Percentiles rank a stretch among this genome's conserved stretches.
phyloP scores from a whole-genome alignment of 164 flowering plant species.

The Kalanchoe fedtschenkoi region DNA sequence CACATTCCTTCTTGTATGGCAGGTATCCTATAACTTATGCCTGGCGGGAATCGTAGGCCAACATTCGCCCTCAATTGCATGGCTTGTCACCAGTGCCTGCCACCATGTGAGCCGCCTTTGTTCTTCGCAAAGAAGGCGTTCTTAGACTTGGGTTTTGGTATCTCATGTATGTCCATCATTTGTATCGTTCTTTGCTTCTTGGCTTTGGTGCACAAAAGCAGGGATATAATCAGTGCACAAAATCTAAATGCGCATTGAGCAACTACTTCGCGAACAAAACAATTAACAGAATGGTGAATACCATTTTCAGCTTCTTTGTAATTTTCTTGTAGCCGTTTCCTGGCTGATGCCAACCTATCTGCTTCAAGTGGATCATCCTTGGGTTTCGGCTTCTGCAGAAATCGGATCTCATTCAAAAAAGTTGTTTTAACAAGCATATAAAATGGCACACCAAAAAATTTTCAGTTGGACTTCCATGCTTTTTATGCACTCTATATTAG shows the following conservation, averaged over 20 bases:
- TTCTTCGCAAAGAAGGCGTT: conserved; percentile 63
- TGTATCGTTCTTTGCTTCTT: conserved; percentile 94
- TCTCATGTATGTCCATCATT: conserved; percentile 85
- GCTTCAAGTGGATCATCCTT: conserved; percentile 35
- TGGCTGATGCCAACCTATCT: conserved; percentile 80
- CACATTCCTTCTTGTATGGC: no score
- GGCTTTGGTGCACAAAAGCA: conserved; percentile 54
- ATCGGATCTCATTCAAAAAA: background rate
- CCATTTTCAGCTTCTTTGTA: conserved; percentile 94
- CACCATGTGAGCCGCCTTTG: conserved; percentile 67
- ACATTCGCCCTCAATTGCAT: background rate
- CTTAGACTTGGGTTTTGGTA: conserved; percentile 89
- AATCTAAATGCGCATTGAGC: background rate
- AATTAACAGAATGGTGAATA: conserved; percentile 10
- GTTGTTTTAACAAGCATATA: background rate
- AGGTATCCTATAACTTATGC: background rate
- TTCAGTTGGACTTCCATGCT: no score
- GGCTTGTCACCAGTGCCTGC: conserved; percentile 51
- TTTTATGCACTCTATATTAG: no score
- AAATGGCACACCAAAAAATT: background rate
- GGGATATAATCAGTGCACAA: conserved; percentile 10
- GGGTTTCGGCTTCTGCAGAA: conserved; percentile 38
- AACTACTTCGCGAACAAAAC: background rate
- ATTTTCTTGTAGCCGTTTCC: conserved; percentile 76
- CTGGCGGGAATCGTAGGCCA: background rate